Percentiles rank a stretch among this genome's conserved stretches.
Conservation (phyloP, 148 eudicot species). For the Fagopyrum tataricum region DNA sequence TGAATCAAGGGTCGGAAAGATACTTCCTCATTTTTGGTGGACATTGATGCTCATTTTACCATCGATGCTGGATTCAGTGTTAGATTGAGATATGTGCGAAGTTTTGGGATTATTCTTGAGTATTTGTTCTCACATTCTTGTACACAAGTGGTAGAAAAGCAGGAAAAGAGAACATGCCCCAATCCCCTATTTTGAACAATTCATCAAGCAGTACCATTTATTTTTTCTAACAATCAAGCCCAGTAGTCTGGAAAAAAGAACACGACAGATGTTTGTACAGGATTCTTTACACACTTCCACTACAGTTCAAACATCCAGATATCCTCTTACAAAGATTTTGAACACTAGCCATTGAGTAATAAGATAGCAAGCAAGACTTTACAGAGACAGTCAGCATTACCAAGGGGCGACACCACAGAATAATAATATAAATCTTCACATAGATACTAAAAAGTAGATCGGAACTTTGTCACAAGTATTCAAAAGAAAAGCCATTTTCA, state of each 20-base stretch:
- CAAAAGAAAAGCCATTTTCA: background rate
- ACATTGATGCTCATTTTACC: slow-evolving; percentile 23
- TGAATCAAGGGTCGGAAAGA: slow-evolving; percentile 24
- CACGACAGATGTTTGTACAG: background rate
- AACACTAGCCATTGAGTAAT: background rate
- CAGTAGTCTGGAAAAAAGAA: background rate
- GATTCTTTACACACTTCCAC: background rate
- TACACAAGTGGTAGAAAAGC: background rate
- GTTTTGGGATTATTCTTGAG: background rate
- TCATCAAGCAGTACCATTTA: background rate
- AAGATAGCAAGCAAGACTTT: background rate
- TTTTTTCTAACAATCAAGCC: background rate
- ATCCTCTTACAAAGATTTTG: background rate
- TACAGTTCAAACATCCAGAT: background rate
- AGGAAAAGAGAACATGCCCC: background rate
- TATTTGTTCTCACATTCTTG: background rate
- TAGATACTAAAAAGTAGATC: background rate
- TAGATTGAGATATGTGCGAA: slow-evolving; percentile 7
- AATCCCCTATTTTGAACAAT: background rate
- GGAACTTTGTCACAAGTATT: background rate
- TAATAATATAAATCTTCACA: background rate
- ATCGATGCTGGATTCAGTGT: slow-evolving; percentile 15
- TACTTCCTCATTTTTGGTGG: slow-evolving; percentile 21
- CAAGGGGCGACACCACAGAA: background rate
- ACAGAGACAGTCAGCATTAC: background rate